Conservation (phyloP, 176 grass and related monocot species). For the Eragrostis curvula region DNA sequence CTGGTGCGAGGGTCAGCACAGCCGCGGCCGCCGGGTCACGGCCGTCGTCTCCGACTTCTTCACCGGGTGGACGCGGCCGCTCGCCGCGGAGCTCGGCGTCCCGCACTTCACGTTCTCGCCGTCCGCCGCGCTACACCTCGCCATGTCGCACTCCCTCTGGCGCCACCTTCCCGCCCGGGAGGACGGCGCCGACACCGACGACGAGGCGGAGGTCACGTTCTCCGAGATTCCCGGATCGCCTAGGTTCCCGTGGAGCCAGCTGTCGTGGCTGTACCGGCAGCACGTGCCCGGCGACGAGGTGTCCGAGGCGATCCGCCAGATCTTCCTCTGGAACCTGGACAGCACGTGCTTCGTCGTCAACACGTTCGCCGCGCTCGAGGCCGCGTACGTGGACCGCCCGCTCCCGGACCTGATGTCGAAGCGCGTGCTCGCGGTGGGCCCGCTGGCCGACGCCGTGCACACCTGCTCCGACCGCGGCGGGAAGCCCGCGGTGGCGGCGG, state of each 20-base stretch:
- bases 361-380: slow-evolving; percentile 53
- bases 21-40: slow-evolving; percentile 13
- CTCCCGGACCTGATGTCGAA: slow-evolving; percentile 47
- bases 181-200: not conserved
- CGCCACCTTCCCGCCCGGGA: slow-evolving; percentile 5
- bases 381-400: slow-evolving; percentile 41
- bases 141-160: slow-evolving; percentile 45
- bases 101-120: slow-evolving; percentile 62
- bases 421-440: slow-evolving; percentile 59
- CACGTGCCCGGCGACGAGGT: slow-evolving; percentile 49
- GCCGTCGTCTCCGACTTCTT: slow-evolving; percentile 70
- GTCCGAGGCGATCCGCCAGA: slow-evolving; percentile 53
- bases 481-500: not conserved
- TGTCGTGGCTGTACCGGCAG: slow-evolving; percentile 43
- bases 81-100: slow-evolving; percentile 53
- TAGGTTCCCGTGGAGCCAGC: slow-evolving; percentile 40
- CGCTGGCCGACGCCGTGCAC: slow-evolving; percentile 20
- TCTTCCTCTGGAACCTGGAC: slow-evolving; percentile 58
- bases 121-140: slow-evolving; percentile 33
- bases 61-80: slow-evolving; percentile 63
- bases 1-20: slow-evolving; percentile 31
- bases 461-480: slow-evolving; percentile 18
- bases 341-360: slow-evolving; percentile 60
- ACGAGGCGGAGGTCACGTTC: slow-evolving; percentile 41
- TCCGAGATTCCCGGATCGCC: slow-evolving; percentile 37